Base-by-base conservation (phyloP, 208 protist genomes). In the Blechomonas ayalai region DNA sequence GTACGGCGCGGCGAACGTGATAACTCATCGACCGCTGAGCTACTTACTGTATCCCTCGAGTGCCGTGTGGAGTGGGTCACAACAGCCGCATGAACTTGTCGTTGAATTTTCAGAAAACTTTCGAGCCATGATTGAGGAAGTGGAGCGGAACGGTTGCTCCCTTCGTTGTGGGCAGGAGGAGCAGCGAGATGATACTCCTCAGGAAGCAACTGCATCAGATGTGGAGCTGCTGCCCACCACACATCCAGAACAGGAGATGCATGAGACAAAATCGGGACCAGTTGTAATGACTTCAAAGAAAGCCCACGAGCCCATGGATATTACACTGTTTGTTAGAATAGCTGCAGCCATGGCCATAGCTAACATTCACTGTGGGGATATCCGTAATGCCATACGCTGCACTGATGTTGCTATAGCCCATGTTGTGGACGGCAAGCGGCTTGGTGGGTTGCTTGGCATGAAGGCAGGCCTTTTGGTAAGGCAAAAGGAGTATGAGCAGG, bases 41-140 rank as follows among this genome's bases (percentile, higher is more conserved):
- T 90, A 92, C 52, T 34, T 92, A 24, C 55, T 92, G n/a, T 92
- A 92, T 39, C 84, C 84, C 2, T 71, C 27, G 52, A 77, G 60
- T 3, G 71, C 64, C 4, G 59, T 42, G 1, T 40, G 73, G 25
- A 56, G 65, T n/a, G 57, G 52, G 4, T 67, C 56, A 4, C 70
- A 85, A 46, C 74, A 75, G 55, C 49, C 74, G 1, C 67, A 89
- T 45, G 84, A 93, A 41, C 60, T 93, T 3, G 54, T 93, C 2
- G 36, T 62, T 1, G 74, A 52, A 42, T 93, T 93, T 41, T 28
- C 67, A 6, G 80, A 93, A 36, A 90, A 93, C 47, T 88, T 93
- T 51, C 56, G 79, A 1, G 47, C 55, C 2, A 64, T 93, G 31
- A 64, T 93, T 13, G 84, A 93, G 28, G 67, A 87, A 33, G 80